phyloP scores from a whole-genome alignment of 768 basidiomycete genomes.

The Lyophyllum decastes region DNA sequence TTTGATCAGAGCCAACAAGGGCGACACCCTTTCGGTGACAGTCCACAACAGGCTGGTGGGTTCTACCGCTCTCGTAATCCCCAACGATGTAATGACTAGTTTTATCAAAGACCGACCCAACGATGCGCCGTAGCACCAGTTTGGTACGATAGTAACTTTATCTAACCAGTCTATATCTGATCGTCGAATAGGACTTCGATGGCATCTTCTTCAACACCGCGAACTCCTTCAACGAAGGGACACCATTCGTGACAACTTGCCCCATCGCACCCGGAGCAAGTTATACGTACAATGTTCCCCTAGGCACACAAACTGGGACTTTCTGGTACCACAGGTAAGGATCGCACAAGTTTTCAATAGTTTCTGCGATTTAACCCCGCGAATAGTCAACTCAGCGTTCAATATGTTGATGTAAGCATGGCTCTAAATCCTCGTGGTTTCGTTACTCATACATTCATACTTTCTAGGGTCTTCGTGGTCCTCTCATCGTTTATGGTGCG shows the following conservation, averaged over 20 bases:
- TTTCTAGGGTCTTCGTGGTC: conserved; percentile 22
- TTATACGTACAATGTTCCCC: conserved; percentile 29
- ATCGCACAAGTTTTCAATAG: background rate
- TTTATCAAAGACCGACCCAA: conserved; percentile 16
- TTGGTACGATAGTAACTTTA: background rate
- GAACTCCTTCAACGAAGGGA: conserved; percentile 24
- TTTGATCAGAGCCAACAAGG: conserved; percentile 17
- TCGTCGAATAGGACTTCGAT: conserved; percentile 18
- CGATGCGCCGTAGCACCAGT: conserved; percentile 23
- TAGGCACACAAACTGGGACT: conserved; percentile 28
- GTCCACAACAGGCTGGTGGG: conserved; percentile 18
- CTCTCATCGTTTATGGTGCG: conserved; percentile 29
- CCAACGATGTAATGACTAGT: background rate
- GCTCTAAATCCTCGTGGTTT: background rate
- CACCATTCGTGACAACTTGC: conserved; percentile 26
- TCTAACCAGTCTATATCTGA: background rate
- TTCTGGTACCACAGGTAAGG: conserved; percentile 33
- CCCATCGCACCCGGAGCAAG: conserved; percentile 29
- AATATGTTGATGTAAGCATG: conserved; percentile 21
- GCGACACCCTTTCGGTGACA: conserved; percentile 12
- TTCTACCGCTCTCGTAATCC: background rate
- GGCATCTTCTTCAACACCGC: conserved; percentile 22
- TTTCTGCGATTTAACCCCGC: background rate
- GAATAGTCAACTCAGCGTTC: conserved; percentile 19
- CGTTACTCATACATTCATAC: background rate